Base-by-base conservation (phyloP, 164 flowering plant genomes). In the Echeveria elegans region DNA sequence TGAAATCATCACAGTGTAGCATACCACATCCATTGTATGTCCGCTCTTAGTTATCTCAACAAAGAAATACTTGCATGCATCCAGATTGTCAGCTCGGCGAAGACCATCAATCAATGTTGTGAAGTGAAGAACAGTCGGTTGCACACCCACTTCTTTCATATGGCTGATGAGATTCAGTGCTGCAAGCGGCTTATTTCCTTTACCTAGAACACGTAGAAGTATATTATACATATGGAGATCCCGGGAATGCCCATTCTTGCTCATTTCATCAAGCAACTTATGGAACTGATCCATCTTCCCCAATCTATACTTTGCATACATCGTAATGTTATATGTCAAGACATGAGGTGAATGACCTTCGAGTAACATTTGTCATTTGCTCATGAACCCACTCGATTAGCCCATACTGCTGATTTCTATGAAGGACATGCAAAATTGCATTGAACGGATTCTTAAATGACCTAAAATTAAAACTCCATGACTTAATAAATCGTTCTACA, bases 81-180 rank as follows among this genome's bases (percentile, higher is more conserved):
- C 89, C 76, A 91, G 64, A 70, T 94, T 86, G 37, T 97, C 96
- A 52, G 92, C 90, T 26, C 98, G 83, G 69, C 97, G 85, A 8
- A 94, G 76, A 62, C 98, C 98, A 75, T 94, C 91, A 19, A 94
- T 86, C 73, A 91, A 75, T 30, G 96, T 83, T 31, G 98, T 94
- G 76, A 82, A 94, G 78, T 94, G 98, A 67, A 88, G 84, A 73
- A 83, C 81, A 67, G 71, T 81, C 10, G 97, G 93, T 47, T 80
- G 72, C 37, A 83, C 53, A 41, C 96, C 96, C 11, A 73, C 83
- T 63, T 86, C 86, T 68, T 74, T 90, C 98, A 94, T 94, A 77
- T 83, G 80, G 64, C 81, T 85, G 72, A 93, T 66, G 61, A 90
- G 88, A 47, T 86, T 78, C 56, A 84, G 80, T 21, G 97, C 98